phyloP scores from a whole-genome alignment of 2,329 filamentous ascomycete genomes.

The Chalara sp. region DNA sequence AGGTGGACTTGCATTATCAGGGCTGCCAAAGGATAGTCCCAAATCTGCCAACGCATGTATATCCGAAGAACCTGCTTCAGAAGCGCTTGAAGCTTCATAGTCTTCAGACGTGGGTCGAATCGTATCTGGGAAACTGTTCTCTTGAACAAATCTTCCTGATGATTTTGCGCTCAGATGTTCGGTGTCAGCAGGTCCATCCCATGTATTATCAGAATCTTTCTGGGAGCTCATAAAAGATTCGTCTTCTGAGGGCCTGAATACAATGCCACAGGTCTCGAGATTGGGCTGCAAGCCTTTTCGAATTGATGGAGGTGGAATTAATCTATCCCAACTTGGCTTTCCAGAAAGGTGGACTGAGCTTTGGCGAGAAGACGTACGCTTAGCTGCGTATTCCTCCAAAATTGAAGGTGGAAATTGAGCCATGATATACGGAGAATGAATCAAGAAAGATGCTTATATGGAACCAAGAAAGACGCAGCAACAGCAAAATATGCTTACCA shows the following conservation, averaged over 20 bases:
- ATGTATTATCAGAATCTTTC: slow-evolving; percentile 19
- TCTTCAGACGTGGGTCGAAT: too few species aligned
- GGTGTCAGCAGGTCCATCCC: slow-evolving; percentile 25
- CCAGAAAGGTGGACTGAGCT: slow-evolving; percentile 33
- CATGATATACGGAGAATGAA: slow-evolving; percentile 19
- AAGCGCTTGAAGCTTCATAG: too few species aligned
- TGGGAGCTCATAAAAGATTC: too few species aligned
- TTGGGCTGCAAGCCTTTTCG: slow-evolving; percentile 11
- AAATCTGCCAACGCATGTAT: slow-evolving; percentile 28
- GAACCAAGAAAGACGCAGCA: slow-evolving; percentile 24
- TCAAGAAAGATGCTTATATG: slow-evolving; percentile 26
- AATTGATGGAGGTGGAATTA: slow-evolving; percentile 23
- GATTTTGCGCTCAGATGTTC: too few species aligned
- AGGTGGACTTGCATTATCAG: slow-evolving; percentile 19
- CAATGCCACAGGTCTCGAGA: not conserved
- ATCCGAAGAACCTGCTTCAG: not conserved
- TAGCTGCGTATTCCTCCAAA: slow-evolving; percentile 10
- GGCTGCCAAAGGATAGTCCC: slow-evolving; percentile 31
- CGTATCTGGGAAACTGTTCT: too few species aligned
- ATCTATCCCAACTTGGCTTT: slow-evolving; percentile 33
- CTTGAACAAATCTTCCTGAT: too few species aligned
- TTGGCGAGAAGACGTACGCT: slow-evolving; percentile 25
- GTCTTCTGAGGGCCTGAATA: not conserved
- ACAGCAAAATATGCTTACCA: slow-evolving; percentile 23
- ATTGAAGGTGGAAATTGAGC: slow-evolving; percentile 11